Evolutionary conservation across 257 asterid species (phyloP).

Genomic region (Nicotiana noctiflora): DNA sequence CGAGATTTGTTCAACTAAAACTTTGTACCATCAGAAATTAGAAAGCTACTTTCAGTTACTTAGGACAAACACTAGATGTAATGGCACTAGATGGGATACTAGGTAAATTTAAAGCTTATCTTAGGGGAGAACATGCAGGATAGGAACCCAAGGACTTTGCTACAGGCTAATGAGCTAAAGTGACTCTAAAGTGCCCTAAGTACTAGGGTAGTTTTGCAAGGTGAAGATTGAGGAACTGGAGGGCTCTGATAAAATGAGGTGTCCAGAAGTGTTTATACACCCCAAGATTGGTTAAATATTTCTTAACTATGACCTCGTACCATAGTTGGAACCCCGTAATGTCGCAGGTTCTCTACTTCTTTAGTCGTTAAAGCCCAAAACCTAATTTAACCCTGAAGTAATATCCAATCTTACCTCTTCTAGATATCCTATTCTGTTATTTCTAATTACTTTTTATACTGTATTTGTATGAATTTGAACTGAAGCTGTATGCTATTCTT

Average conservation of each 20-base stretch:
- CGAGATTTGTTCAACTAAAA: neutral
- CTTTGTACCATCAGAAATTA: neutral
- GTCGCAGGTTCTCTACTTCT: neutral
- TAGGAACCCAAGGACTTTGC: neutral
- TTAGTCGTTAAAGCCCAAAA: neutral
- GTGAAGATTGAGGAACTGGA: neutral
- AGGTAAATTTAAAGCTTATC: neutral
- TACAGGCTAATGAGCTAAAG: neutral
- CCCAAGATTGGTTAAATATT: neutral
- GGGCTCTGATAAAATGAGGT: neutral
- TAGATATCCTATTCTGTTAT: neutral
- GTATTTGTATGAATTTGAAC: constrained; percentile 4
- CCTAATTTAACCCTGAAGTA: neutral
- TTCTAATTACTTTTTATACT: neutral
- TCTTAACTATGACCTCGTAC: neutral
- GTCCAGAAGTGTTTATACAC: neutral
- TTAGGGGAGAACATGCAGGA: neutral
- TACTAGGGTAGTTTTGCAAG: neutral
- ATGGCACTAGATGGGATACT: neutral
- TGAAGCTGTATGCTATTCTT: constrained; percentile 11
- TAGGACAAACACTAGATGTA: neutral
- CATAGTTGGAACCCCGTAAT: neutral
- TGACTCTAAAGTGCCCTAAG: neutral
- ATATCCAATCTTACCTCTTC: neutral
- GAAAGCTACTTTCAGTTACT: neutral